Base-by-base conservation (phyloP, 1,284 basidiomycete species). In the Sanghuangporus baumii region DNA sequence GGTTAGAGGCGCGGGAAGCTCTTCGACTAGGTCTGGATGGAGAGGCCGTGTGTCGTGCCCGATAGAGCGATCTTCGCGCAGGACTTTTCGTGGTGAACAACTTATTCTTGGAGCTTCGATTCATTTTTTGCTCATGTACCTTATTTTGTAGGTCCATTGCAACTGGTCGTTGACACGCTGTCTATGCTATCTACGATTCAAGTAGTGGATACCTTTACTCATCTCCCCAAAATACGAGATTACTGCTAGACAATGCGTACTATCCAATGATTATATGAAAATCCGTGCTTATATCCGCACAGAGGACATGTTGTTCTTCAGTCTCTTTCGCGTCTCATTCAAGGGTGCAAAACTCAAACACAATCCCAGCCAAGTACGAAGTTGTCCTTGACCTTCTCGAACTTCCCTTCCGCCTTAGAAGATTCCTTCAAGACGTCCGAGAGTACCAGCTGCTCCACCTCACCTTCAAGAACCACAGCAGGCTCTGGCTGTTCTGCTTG, bases 301-400 rank as follows among this genome's bases (percentile, higher is more conserved):
- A 46, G 43, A 46, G 8, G 16, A 46, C 43, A 46, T 16, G 16
- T n/a, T 46, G 43, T 46, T 14, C 43, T 1, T 7, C 8, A 46
- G 14, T 46, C 16, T 18, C 20, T 46, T 46, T n/a, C 43, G 16
- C 43, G 5, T 5, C 40, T n/a, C 11, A 41, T 41, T 11, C 16
- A 14, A 14, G 43, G 18, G 1, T 23, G 12, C 48, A 51, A 46
- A 23, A 34, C 20, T 62, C 43, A 58, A 71, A 65, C 77, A 69
- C 87, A 89, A 67, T 89, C 87, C 86, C 87, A 89, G 48, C 87
- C 87, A 65, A 82, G 76, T 20, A 88, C 81, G 65, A 85, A 87
- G 55, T 76, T 38, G 7, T 60, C 62, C 26, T 37, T 20, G 14
- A 59, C 55, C 34, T 60, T 56, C 52, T 26, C 41, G 16, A 58